These are phyloP conservation scores for Lachnellula arida DNA, from an alignment of 2,329 filamentous ascomycete species.

Conservation along the genomic window DNA sequence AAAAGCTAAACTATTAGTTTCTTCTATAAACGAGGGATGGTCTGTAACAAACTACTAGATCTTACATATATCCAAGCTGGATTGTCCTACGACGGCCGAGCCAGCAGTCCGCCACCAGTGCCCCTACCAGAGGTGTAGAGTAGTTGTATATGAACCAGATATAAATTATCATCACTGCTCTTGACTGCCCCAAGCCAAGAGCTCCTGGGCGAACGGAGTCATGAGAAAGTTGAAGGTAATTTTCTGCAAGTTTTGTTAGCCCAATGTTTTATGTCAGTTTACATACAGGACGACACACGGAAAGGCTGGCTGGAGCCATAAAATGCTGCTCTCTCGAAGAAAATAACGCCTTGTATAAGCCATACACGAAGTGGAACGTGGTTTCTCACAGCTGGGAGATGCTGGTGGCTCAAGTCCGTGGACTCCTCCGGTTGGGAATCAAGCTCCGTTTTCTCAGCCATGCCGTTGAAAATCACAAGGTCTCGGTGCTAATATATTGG, in stretches of 20 bases:
- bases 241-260: conserved; percentile 29
- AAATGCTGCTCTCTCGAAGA: no score
- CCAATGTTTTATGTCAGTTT: background rate
- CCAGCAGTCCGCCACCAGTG: conserved; percentile 55
- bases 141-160: conserved; percentile 44
- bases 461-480: conserved; percentile 5
- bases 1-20: background rate
- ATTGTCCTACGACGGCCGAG: conserved; percentile 59
- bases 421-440: no score
- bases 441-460: background rate
- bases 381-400: no score
- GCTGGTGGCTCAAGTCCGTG: no score
- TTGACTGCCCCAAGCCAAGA: conserved; percentile 45
- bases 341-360: no score
- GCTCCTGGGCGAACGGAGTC: conserved; percentile 41
- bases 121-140: conserved; percentile 53
- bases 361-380: no score
- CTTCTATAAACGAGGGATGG: background rate
- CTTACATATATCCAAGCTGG: conserved; percentile 38
- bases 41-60: background rate
- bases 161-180: conserved; percentile 43
- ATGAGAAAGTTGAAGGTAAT: conserved; percentile 39
- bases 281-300: no score
- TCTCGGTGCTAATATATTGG: background rate
- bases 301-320: no score